Evolutionary conservation across 2,329 filamentous ascomycete genomes (phyloP).

Genomic region (Albifimbria verrucaria): DNA sequence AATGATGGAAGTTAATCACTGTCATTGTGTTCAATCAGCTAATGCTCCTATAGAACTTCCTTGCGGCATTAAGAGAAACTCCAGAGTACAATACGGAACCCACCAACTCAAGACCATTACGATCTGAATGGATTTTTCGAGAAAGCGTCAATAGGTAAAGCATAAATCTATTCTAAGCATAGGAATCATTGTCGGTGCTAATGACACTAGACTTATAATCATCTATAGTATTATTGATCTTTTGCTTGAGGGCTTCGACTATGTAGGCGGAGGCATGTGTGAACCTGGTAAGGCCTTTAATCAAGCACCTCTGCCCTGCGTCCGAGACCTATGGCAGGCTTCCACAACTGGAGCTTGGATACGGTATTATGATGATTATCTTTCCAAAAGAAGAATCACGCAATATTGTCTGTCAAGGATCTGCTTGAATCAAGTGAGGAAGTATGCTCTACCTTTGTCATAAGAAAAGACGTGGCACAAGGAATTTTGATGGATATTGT

Average conservation of each 20-base stretch:
- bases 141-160: neutral
- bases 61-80: neutral
- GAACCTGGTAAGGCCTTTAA: neutral
- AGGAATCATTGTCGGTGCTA: neutral
- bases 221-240: conserved; percentile 4
- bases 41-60: neutral
- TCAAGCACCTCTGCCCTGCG: neutral
- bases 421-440: neutral
- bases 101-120: neutral
- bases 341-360: conserved; percentile 2
- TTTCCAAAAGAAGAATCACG: neutral
- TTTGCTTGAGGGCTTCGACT: conserved; percentile 4
- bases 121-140: neutral
- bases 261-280: neutral
- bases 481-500: conserved; percentile 1
- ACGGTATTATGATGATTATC: neutral
- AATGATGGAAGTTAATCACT: neutral
- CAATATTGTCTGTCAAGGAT: neutral
- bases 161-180: neutral
- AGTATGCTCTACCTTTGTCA: neutral
- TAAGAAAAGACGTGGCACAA: neutral
- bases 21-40: neutral
- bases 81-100: neutral
- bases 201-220: neutral
- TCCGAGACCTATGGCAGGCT: conserved; percentile 3